Conservation (phyloP, 768 basidiomycete genomes). For the Trichaptum fuscoviolaceum region DNA sequence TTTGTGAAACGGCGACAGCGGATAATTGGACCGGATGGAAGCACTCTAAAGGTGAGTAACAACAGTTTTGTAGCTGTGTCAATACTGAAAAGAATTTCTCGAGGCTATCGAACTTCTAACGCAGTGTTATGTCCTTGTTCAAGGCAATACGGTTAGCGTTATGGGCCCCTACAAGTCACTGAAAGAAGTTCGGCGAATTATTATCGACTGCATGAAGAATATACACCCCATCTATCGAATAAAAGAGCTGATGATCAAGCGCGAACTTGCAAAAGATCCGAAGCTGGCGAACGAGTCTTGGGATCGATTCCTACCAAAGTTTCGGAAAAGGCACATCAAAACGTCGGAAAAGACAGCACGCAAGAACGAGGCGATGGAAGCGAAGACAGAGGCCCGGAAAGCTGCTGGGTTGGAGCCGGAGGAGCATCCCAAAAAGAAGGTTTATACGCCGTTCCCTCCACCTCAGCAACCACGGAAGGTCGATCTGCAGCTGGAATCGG, state of each 20-base stretch:
- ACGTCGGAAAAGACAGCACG: conserved; percentile 90
- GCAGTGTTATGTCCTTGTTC: conserved; percentile 94
- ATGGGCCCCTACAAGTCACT: conserved; percentile 96
- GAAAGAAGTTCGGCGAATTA: conserved; percentile 93
- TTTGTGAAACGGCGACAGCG: conserved; percentile 95
- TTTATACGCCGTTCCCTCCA: conserved; percentile 98
- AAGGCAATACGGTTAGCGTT: conserved; percentile 96
- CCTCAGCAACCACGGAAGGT: conserved; percentile 91
- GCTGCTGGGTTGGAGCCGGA: conserved; percentile 58
- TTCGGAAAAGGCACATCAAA: conserved; percentile 87
- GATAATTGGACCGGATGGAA: conserved; percentile 96
- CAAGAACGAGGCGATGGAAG: conserved; percentile 70
- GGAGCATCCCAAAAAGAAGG: conserved; percentile 40
- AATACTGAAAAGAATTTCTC: conserved; percentile 3
- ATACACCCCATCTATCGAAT: conserved; percentile 99
- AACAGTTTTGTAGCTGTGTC: conserved; percentile 6
- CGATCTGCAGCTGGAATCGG: conserved; percentile 91
- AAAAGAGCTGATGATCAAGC: conserved; percentile 98
- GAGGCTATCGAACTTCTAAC: conserved; percentile 97
- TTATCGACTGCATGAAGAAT: conserved; percentile 99
- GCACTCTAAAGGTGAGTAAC: conserved; percentile 81
- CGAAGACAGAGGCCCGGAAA: conserved; percentile 57
- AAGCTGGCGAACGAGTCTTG: conserved; percentile 90
- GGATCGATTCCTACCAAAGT: conserved; percentile 96
- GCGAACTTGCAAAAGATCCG: conserved; percentile 97